phyloP scores from a whole-genome alignment of 2,329 filamentous ascomycete genomes.

The Monosporascus sp. region DNA sequence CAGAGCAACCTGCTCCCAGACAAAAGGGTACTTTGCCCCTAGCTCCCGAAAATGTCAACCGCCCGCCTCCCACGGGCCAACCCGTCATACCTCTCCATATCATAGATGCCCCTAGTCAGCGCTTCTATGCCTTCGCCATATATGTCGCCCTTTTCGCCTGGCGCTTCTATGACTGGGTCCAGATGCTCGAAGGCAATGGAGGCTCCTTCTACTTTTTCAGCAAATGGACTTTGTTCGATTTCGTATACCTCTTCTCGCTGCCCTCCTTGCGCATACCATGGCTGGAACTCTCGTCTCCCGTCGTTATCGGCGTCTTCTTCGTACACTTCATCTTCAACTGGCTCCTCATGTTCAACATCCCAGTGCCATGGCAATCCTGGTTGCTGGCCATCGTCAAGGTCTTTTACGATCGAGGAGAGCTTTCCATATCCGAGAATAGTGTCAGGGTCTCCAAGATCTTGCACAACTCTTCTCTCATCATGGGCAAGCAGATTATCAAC shows the following conservation, averaged over 20 bases:
- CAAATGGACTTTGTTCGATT: constrained; percentile 90
- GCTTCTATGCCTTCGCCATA: constrained; percentile 77
- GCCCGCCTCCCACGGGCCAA: constrained; percentile 24
- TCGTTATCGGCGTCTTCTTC: constrained; percentile 65
- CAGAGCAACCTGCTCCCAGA: constrained; percentile 24
- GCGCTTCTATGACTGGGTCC: constrained; percentile 82
- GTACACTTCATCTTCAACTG: constrained; percentile 69
- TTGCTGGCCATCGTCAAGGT: constrained; percentile 69
- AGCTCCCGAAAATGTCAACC: constrained; percentile 37
- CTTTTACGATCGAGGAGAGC: constrained; percentile 77
- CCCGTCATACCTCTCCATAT: constrained; percentile 77
- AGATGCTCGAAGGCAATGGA: constrained; percentile 71
- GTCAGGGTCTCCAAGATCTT: constrained; percentile 85
- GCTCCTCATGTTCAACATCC: constrained; percentile 89
- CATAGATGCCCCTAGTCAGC: constrained; percentile 85
- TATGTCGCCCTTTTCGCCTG: constrained; percentile 74
- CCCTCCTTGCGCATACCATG: constrained; percentile 89
- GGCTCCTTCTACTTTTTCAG: constrained; percentile 86
- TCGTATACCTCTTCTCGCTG: constrained; percentile 78
- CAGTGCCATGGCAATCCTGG: constrained; percentile 70
- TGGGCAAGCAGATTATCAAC: constrained; percentile 96
- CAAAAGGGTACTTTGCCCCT: constrained; percentile 32
- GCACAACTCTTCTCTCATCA: constrained; percentile 87
- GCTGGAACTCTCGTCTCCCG: constrained; percentile 82
- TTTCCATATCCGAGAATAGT: constrained; percentile 87